Percentiles rank a stretch among this genome's conserved stretches.
These are phyloP conservation scores for Saccharomyces kudriavzevii DNA, from an alignment of 805 yeast species.

Conservation along the genomic window DNA sequence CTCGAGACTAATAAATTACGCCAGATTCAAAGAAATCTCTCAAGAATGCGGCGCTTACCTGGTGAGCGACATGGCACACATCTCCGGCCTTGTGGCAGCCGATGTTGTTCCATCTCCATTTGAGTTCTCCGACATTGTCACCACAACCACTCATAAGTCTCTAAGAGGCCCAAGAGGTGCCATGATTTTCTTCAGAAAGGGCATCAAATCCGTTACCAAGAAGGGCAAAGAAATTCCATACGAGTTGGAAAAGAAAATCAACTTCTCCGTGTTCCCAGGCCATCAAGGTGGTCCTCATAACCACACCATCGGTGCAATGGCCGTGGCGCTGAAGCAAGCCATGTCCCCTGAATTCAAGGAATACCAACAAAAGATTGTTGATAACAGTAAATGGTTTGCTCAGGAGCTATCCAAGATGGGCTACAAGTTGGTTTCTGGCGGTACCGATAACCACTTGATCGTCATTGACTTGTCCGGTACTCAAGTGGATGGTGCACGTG, in stretches of 20 bases:
- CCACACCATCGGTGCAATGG: conserved; percentile 93
- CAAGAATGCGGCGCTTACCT: conserved; percentile 90
- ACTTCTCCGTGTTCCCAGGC: conserved; percentile 97
- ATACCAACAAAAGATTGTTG: conserved; percentile 76
- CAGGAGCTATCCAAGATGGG: conserved; percentile 56
- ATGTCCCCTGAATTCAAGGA: conserved; percentile 77
- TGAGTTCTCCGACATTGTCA: conserved; percentile 87
- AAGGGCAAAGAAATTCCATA: conserved; percentile 78
- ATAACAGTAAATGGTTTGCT: conserved; percentile 75
- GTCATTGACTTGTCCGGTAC: conserved; percentile 72
- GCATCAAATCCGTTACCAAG: conserved; percentile 73
- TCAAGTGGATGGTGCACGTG: conserved; percentile 88
- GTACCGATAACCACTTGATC: conserved; percentile 92
- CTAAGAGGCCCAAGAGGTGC: conserved; percentile 99
- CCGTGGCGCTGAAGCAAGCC: conserved; percentile 92
- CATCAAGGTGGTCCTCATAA: conserved; percentile 99
- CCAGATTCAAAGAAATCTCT: conserved; percentile 82
- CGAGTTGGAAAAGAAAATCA: conserved; percentile 85
- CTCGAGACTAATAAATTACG: conserved; percentile 82
- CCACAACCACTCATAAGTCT: conserved; percentile 96
- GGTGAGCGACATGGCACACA: conserved; percentile 95
- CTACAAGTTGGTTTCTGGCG: conserved; percentile 73
- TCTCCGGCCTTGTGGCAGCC: conserved; percentile 91
- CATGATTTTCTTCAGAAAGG: conserved; percentile 94
- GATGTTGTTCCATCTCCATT: conserved; percentile 92